These are phyloP conservation scores for Tetradesmus obliquus DNA, from an alignment of 139 green algal species.

Conservation along the genomic window DNA sequence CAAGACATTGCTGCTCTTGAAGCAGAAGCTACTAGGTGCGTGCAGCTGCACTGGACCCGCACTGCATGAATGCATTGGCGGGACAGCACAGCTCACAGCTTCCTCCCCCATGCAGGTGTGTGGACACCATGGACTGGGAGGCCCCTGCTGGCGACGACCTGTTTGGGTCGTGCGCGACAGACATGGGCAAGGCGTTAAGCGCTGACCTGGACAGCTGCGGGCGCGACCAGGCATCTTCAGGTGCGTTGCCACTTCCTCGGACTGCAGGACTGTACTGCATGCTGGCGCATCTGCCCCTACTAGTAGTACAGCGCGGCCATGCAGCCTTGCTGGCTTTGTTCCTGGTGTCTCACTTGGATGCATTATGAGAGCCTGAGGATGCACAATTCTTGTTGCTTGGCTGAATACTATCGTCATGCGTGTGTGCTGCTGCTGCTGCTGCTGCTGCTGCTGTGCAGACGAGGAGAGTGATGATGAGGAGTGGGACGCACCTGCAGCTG, in stretches of 20 bases:
- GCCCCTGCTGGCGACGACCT: neutral
- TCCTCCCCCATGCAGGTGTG: neutral
- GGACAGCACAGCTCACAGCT: neutral
- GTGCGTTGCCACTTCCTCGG: neutral
- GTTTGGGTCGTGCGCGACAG: neutral
- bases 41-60: neutral
- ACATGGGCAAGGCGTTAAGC: neutral
- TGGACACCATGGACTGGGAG: neutral
- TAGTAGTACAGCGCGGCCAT: too few species aligned
- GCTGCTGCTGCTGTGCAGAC: neutral
- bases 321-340: neutral
- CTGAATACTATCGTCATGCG: neutral
- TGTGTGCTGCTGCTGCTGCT: neutral
- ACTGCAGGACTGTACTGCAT: neutral
- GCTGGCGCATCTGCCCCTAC: neutral
- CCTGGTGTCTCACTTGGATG: too few species aligned
- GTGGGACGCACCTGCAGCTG: neutral
- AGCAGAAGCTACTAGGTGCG: slow-evolving; percentile 31
- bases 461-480: slow-evolving; percentile 1
- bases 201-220: neutral
- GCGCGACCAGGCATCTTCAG: neutral
- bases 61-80: neutral
- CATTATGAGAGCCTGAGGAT: too few species aligned
- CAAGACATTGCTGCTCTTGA: slow-evolving; percentile 39
- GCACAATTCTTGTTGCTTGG: too few species aligned